Conservation (phyloP, 75 land plant genomes). For the Selaginella moellendorffii region DNA sequence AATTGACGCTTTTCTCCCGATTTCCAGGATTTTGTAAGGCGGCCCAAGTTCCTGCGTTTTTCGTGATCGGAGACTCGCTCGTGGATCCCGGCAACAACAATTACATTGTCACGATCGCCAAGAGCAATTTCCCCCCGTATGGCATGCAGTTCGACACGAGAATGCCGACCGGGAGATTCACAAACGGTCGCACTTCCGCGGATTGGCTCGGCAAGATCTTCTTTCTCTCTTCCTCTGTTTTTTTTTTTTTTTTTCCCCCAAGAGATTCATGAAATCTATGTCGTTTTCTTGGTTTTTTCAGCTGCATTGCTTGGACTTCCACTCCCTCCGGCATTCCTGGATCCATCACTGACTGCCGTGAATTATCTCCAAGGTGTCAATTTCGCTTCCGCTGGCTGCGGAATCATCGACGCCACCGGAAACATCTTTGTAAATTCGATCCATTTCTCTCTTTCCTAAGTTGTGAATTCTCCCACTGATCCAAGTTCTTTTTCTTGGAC, state of each 20-base stretch:
- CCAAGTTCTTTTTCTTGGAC: background rate
- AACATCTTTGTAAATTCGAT: background rate
- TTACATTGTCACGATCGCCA: background rate
- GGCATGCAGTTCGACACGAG: slow-evolving; percentile 2
- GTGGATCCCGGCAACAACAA: slow-evolving; percentile 8
- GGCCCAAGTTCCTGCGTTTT: slow-evolving; percentile 1
- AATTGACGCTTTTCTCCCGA: no score
- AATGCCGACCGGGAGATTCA: background rate
- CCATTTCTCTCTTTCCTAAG: background rate
- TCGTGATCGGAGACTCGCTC: background rate
- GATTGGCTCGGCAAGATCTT: background rate
- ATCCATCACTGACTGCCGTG: background rate
- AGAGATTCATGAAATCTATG: no score
- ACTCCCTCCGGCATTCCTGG: background rate
- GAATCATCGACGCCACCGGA: slow-evolving; percentile 6
- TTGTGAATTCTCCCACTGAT: background rate
- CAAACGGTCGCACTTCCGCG: background rate
- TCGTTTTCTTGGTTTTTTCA: no score
- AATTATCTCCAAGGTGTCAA: background rate
- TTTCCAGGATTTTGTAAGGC: no score
- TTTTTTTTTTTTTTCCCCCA: background rate
- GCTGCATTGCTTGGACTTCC: background rate
- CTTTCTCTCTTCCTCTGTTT: background rate
- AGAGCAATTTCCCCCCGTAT: slow-evolving; percentile 8
- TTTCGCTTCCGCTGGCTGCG: slow-evolving; percentile 7